Conservation (phyloP, 148 eudicot species). For the Fagopyrum tataricum region DNA sequence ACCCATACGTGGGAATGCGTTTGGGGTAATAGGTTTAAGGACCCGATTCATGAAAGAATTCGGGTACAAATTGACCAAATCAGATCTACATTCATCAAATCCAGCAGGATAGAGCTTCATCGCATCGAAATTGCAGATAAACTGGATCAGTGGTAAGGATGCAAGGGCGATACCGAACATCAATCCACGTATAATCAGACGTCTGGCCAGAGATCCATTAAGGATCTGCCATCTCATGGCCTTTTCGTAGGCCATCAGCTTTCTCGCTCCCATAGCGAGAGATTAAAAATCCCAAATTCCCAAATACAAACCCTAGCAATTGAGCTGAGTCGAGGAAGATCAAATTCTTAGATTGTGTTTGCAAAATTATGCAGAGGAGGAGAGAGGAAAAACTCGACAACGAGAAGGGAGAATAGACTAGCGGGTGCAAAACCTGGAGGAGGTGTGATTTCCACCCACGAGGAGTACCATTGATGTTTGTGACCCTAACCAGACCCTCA, state of each 20-base stretch:
- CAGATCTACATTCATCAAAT: slow-evolving; percentile 33
- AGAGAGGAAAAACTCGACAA: slow-evolving; percentile 16
- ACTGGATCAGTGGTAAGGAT: slow-evolving; percentile 41
- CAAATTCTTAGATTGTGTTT: slow-evolving; percentile 1
- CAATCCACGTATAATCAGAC: slow-evolving; percentile 44
- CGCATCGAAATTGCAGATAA: slow-evolving; percentile 37
- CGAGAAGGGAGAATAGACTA: slow-evolving; percentile 21
- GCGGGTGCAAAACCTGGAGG: slow-evolving; percentile 97
- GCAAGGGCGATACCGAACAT: slow-evolving; percentile 42
- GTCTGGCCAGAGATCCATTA: slow-evolving; percentile 52
- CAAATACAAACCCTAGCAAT: background rate
- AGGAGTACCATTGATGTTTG: slow-evolving; percentile 81
- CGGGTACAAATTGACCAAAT: slow-evolving; percentile 24
- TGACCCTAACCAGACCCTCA: slow-evolving; percentile 71
- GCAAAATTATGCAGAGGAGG: slow-evolving; percentile 10
- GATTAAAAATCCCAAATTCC: background rate
- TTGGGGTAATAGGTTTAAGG: slow-evolving; percentile 25
- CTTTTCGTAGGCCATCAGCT: slow-evolving; percentile 32
- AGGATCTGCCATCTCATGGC: slow-evolving; percentile 60
- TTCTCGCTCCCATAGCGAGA: slow-evolving; percentile 19
- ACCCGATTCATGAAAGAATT: slow-evolving; percentile 28
- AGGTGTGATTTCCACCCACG: slow-evolving; percentile 99
- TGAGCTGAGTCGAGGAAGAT: background rate
- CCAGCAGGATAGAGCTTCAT: slow-evolving; percentile 23
- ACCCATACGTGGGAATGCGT: slow-evolving; percentile 23